Evolutionary conservation across 371 early-diverging fungal species (phyloP), one percentile per base, ranked within the genome.

Genomic region (Parasitella parasitica): DNA sequence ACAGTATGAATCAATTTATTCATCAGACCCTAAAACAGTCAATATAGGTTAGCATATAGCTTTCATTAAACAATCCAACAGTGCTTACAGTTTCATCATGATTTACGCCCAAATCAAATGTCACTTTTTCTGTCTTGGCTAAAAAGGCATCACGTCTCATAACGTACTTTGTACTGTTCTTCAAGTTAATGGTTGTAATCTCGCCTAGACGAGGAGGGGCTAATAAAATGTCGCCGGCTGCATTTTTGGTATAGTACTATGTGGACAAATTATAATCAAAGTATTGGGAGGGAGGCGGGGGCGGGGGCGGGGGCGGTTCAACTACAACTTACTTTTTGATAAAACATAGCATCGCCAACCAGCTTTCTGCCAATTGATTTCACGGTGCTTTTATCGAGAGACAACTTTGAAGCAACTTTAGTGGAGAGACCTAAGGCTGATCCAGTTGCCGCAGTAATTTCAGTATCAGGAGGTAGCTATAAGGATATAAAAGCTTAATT

Each of bases 121-220:
- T 69, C 4, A 91, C 85, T 34, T 88, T 85, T 35, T 82, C 79
- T 24, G 86, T 86, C 58, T 82, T 83, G 15, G 91, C 92, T 41
- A 91, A 64, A 59, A 90, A 78, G 12, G 91, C 82, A 38, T 84
- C 83, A n/a, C 86, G 82, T 54, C 90, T 78, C 49, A 91, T 76
- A 60, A 80, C 87, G 57, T 88, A 87, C 52, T 88, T 89, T 9
- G 78, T 75, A 2, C 77, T 75, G 13, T 86, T 87, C 30, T 82
- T 79, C 61, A 90, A 66, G 24, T 85, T 75, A 38, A 91, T 80
- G 5, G 82, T 83, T 1, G 84, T 81, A 59, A 91, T 85, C 37
- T 88, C 91, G 30, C 90, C 89, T 50, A 89, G 77, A 26, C 72
- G 69, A 37, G 73, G 72, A 13, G 91, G 91, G 4, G 89, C 86